Base-by-base conservation (phyloP, 768 basidiomycete species). In the Boletus pseudopeckii region DNA sequence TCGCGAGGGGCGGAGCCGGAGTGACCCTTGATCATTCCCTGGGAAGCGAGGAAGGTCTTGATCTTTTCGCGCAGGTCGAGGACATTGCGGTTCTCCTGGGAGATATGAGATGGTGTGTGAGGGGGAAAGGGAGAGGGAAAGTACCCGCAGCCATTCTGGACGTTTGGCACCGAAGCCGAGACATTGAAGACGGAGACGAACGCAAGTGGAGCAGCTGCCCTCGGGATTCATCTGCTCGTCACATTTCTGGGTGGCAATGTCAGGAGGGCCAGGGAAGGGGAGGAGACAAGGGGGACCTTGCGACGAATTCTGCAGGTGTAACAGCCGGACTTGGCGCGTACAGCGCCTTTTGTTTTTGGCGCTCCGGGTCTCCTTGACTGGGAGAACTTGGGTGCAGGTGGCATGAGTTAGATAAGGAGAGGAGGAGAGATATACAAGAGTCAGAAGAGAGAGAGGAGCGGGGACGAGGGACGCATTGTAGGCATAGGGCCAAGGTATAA, bases 11-110 rank as follows among this genome's bases (percentile, higher is more conserved):
- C 84, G 26, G 85, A 74, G 52, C 86, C 86, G 18, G 90, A 86
- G 63, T 91, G 89, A 28, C 90, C 90, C 71, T 92, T 92, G 71
- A 92, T 91, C 88, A 91, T 89, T 45, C 90, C 90, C 68, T 91
- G 88, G 0, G 87, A 80, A 0, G 87, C 87, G 22, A 92, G 78
- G 64, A 89, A 88, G 1, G 73, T 71, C 73, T 91, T 92, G 65
- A 90, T 91, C 72, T 83, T 87, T 61, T 89, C 87, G 50, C 89
- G 79, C 38, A 90, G 73, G 55, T 81, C 80, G 34, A 79, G 65
- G 4, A 90, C 88, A 56, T 83, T 85, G 57, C 81, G 79, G 61
- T 74, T 83, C 68, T 89, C 86, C 89, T 91, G 59, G 22, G 60
- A 49, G 51, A 58, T 13, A 53, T 64, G 51, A 59, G 62, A 42